Evolutionary conservation across 1,139 yeast genomes (phyloP), one percentile per base, ranked within the genome.

Genomic region (Debaryomyces subglobosus): DNA sequence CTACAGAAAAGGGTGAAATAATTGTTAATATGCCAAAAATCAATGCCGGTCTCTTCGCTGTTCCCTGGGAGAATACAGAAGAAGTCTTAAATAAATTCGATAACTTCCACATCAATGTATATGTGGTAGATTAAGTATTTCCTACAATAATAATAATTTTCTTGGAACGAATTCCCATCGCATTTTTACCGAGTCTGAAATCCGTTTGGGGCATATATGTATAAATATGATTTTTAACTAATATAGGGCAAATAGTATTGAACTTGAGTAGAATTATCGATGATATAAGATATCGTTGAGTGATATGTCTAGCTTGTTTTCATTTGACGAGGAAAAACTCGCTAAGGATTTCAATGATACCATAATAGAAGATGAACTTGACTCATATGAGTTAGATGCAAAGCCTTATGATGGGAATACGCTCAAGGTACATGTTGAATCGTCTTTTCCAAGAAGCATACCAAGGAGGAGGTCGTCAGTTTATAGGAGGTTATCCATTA

Each of bases 21-120:
- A 67, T 69, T 9, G 54, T 86, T 4, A 76, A 75, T 54, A 82
- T 89, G 85, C 96, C 96, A 25, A 78, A 80, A 63, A 88, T 89
- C 56, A 89, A 89, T 59, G 81, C 95, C 9, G 96, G 96, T 0
- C 77, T 89, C 5, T 89, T 89, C 63, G 78, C 78, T 1, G 92
- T 87, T 1, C 95, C 96, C 0, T 89, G 96, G 96, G 77, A 72
- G 29, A 57, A 75, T 6, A 88, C 96, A 0, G 94, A 82, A 57
- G 60, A 53, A 8, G 79, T 78, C 0, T 61, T 88, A 52, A 50
- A 65, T 27, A 51, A 53, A 30, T 53, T 53, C 46, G 54, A 64
- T 7, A 64, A 61, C 9, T 55, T 71, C 33, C 58, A 65, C 8
- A 72, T 72, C 46, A 68, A 69, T 33, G 85, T 84, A 3, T 84